Evolutionary conservation across 192 early-diverging fungal species (phyloP).

Genomic region (Pilaira anomala): DNA sequence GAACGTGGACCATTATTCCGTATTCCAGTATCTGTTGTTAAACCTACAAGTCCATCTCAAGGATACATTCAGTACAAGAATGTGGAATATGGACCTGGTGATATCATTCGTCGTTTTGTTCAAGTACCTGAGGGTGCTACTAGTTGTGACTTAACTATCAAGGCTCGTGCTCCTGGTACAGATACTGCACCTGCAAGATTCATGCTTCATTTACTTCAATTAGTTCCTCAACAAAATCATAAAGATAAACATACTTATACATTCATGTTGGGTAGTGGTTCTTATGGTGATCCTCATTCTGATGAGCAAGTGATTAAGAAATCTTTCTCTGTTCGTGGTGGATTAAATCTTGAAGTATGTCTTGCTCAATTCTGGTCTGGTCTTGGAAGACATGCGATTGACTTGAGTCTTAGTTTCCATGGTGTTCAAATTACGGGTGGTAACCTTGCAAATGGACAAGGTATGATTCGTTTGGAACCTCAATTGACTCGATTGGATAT

Average conservation of each 20-base stretch:
- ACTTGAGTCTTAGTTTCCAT: constrained; percentile 74
- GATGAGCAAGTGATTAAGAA: constrained; percentile 53
- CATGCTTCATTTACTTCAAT: constrained; percentile 70
- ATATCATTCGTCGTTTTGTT: constrained; percentile 78
- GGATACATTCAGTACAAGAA: constrained; percentile 52
- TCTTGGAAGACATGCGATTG: constrained; percentile 64
- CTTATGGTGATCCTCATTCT: constrained; percentile 57
- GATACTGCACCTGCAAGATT: constrained; percentile 60
- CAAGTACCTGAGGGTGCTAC: constrained; percentile 83
- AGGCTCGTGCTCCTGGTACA: constrained; percentile 28
- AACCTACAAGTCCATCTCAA: constrained; percentile 47
- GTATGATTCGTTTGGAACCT: constrained; percentile 38
- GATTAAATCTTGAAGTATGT: constrained; percentile 71
- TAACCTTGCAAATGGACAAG: constrained; percentile 39
- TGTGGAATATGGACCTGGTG: constrained; percentile 69
- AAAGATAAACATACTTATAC: constrained; percentile 55
- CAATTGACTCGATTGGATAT: constrained; percentile 73
- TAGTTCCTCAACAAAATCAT: constrained; percentile 67
- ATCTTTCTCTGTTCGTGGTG: constrained; percentile 61
- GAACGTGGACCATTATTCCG: constrained; percentile 79
- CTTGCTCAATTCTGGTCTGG: constrained; percentile 91
- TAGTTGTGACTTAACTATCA: constrained; percentile 53
- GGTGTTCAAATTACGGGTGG: constrained; percentile 61
- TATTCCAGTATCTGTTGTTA: constrained; percentile 87
- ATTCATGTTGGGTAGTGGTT: constrained; percentile 57